Evolutionary conservation across 768 basidiomycete species (phyloP), one percentile per base, ranked within the genome.

Genomic region (Podaxis sp.): DNA sequence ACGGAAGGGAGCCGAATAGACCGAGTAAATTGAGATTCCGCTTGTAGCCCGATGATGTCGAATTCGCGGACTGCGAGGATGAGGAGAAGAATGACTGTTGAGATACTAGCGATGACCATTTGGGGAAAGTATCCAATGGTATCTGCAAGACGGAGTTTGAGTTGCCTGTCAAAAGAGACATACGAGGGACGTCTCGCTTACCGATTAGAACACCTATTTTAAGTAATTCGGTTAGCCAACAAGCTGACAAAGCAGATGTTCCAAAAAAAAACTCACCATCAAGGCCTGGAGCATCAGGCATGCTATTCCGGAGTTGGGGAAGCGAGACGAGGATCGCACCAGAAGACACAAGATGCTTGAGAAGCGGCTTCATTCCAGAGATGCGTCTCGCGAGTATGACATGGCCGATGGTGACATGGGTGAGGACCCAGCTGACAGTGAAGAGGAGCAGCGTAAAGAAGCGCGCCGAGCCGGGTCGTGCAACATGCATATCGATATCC

Each of bases 61-160:
- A 77, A 61, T 69, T 84, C 84, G 38, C 76, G 77, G n/a, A 75
- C 72, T 13, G 78, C 75, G 24, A 83, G 63, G 13, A 78, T 75
- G 36, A 80, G 70, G 28, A 85, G 72, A 1, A 85, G 72, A n/a
- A 70, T 58, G 30, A 82, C 71, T 15, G 75, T 74, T 9, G 79
- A 80, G 1, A 77, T 68, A 7, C 76, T 75, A n/a, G 75, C 70
- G 30, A 82, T 70, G 26, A 84, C 72, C 81, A 86, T 84, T 68
- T 87, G 85, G 4, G 84, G 83, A 68, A 87, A 85, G 69, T 80
- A 84, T 1, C 84, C 85, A 52, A 87, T 84, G 51, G 74, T 74
- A 66, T 85, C 83, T 85, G 60, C 19, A 53, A 53, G 54, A 12
- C 22, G 19, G 15, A 53, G 22, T n/a, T 22, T 64, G 39, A 63